These are phyloP conservation scores for Leccinum fibrillosum DNA, from an alignment of 768 basidiomycete species.

Conservation along the genomic window DNA sequence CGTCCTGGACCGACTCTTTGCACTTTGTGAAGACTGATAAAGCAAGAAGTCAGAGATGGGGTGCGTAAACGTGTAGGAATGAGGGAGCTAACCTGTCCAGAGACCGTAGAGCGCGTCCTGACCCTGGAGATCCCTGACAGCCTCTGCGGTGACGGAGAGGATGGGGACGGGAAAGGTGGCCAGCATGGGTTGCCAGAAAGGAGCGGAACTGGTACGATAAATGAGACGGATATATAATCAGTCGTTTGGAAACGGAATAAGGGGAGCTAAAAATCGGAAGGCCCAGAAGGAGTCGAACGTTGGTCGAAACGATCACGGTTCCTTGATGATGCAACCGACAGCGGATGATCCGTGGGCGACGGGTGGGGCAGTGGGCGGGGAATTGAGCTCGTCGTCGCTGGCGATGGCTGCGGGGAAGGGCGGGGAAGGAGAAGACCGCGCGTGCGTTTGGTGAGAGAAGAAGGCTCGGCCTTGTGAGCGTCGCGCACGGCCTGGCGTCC, in stretches of 20 bases:
- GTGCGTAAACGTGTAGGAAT: neutral
- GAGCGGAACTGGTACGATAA: conserved; percentile 11
- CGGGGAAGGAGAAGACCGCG: conserved; percentile 4
- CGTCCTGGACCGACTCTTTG: conserved; percentile 75
- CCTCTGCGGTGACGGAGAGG: conserved; percentile 63
- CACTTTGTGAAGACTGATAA: conserved; percentile 78
- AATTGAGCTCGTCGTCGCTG: conserved; percentile 10
- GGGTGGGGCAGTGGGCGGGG: neutral
- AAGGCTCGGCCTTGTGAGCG: conserved; percentile 18
- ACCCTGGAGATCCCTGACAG: conserved; percentile 64
- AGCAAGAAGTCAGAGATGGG: conserved; percentile 6
- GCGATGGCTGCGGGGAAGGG: neutral
- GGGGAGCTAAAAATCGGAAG: conserved; percentile 11
- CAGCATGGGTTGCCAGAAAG: conserved; percentile 38
- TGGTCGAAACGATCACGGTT: conserved; percentile 27
- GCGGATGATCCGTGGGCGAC: conserved; percentile 22
- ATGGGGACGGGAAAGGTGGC: conserved; percentile 58
- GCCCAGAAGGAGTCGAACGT: conserved; percentile 13
- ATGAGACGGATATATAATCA: conserved; percentile 20
- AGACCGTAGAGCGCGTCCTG: conserved; percentile 62
- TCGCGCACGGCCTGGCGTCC: conserved; percentile 10
- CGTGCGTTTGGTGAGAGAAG: conserved; percentile 21
- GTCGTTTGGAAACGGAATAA: conserved; percentile 14
- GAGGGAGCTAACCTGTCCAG: conserved; percentile 54
- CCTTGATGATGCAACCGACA: conserved; percentile 24